Evolutionary conservation across 345 rosid species (phyloP), one percentile per base, ranked within the genome.

Genomic region (Geranium rotundifolium): DNA sequence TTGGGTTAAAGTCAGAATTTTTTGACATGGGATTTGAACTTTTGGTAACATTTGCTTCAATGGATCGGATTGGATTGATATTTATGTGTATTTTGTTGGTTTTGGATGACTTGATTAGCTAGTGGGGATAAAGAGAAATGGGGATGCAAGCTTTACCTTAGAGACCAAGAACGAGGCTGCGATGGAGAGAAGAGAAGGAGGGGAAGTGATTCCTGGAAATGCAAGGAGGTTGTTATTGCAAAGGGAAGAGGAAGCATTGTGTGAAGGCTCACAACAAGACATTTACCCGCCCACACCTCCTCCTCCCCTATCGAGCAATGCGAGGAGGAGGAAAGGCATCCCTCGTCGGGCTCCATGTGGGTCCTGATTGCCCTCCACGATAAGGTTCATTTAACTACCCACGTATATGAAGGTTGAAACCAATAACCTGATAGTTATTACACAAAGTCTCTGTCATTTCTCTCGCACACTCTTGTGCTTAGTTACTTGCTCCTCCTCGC

Each of bases 331-430:
- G 72, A 91, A 91, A 81, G 96, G 96, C 68, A 78, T 83, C 50
- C 96, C 97, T 64, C 95, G 73, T 34, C 77, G 97, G 65, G 91
- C 97, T 59, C 93, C 97, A 57, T 83, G 82, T 78, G 81, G 80
- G 17, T 80, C 95, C 67, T 90, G 75, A 18, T 57, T 27, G 19
- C 63, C n/a, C 61, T 58, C 19, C 52, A 29, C 13, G 55, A 15
- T 56, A 39, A 19, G 49, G 54, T 17, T 49, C 17, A 17, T 60
- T 29, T 7, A 31, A 2, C 37, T 31, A 31, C 37, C 7, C 37
- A 31, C 37, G 37, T 3, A 31, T 31, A 7, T 2, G 3, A 31
- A 2, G 37, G 4, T 2, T 31, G 37, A 31, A 31, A 31, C 37
- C 37, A n/a, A n/a, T n/a, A n/a, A n/a, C n/a, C n/a, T n/a, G n/a